Conservation (phyloP, 75 land plant species). For the Adiantum capillusveneris region DNA sequence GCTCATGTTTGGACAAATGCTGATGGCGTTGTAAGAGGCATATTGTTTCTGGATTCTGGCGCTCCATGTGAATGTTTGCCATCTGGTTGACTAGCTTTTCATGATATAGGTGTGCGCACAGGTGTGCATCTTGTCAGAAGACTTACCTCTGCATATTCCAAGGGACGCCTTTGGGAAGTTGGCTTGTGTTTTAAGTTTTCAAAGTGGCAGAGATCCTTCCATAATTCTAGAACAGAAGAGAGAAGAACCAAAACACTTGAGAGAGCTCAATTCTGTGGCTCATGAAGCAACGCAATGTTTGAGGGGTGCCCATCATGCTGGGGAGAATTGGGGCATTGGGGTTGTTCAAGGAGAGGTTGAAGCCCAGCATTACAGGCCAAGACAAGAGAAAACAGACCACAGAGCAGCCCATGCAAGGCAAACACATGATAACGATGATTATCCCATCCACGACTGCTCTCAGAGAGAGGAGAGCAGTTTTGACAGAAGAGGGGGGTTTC, state of each 20-base stretch:
- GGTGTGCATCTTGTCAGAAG: constrained; percentile 80
- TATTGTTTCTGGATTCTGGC: too few species aligned
- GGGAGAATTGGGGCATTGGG: constrained; percentile 29
- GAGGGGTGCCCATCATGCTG: not conserved
- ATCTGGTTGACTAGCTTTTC: too few species aligned
- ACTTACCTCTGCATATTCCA: constrained; percentile 68
- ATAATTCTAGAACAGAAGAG: constrained; percentile 11
- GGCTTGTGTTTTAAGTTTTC: constrained; percentile 32
- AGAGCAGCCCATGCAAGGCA: too few species aligned
- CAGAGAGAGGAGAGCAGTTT: too few species aligned
- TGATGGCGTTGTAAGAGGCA: constrained; percentile 53
- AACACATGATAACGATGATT: too few species aligned
- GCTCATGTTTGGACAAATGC: constrained; percentile 66
- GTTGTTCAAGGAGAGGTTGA: constrained; percentile 25
- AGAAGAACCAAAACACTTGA: constrained; percentile 17
- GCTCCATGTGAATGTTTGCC: too few species aligned
- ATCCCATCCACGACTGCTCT: too few species aligned
- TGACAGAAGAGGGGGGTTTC: constrained; percentile 22
- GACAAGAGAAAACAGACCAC: not conserved
- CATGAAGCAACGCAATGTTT: too few species aligned
- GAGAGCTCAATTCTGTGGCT: too few species aligned
- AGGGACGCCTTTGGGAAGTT: constrained; percentile 63
- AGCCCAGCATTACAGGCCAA: constrained; percentile 1
- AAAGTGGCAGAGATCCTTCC: constrained; percentile 16
- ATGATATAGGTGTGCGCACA: constrained; percentile 74